Evolutionary conservation across 768 basidiomycete genomes (phyloP), one percentile per base, ranked within the genome.

Genomic region (Pleurotus eryngii): DNA sequence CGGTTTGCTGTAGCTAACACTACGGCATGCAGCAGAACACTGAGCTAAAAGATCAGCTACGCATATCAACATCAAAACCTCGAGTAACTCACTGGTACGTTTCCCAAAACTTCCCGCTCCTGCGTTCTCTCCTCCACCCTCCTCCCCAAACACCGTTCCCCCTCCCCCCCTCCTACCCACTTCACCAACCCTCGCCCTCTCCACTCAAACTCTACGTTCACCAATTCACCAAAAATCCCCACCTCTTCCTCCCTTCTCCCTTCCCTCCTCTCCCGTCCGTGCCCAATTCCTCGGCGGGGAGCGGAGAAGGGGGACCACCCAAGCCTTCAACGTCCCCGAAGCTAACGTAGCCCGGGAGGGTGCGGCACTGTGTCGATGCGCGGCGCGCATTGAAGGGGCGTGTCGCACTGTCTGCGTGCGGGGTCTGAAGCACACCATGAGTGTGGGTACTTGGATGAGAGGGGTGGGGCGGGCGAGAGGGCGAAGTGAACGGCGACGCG

Each of bases 321-420:
- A 89, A 74, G 20, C 87, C 87, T 70, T 85, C 85, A 8, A 89
- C 78, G 49, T 76, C 80, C 40, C 83, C 77, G 56, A 89, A 89
- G n/a, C 80, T 81, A 37, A 89, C 83, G 60, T 88, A 88, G 1
- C 87, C 87, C 14, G 81, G 75, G 27, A 83, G 78, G 35, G 76
- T 69, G 22, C 74, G 76, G 60, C 85, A 81, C 56, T 80, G 78
- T 30, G 77, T 80, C n/a, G 78, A 78, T 5, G 87, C 87, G 18
- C 76, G 78, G 40, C 82, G 79, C 9, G 81, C 84, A 63, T 89
- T 84, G 74, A 89, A 89, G 3, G 73, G 61, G n/a, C 79, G 73
- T 4, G 68, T 53, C 18, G 64, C 54, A 15, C 70, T 12, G 64
- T 26, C 15, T 42, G 62, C 51, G 37, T 49, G 35, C 38, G 48